phyloP scores from a whole-genome alignment of 2,329 filamentous ascomycete genomes.

The Ophiostoma ips region DNA sequence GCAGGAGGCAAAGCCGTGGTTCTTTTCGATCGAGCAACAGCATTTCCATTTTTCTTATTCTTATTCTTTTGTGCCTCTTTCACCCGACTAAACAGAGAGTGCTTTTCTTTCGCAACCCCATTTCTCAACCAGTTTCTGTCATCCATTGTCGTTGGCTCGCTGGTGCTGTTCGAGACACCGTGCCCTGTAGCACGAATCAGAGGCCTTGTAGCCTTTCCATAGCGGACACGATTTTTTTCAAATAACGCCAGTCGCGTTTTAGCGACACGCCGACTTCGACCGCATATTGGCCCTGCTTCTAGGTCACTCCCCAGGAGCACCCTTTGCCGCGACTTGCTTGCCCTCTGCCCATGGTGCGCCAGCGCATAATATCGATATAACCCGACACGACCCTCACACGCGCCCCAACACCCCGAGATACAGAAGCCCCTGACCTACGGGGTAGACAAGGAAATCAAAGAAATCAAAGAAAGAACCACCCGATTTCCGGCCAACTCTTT shows the following conservation, averaged over 20 bases:
- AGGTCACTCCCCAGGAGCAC: not conserved
- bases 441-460: no score
- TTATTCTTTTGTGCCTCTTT: no score
- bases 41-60: not conserved
- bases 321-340: not conserved
- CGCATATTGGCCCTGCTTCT: not conserved
- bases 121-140: no score
- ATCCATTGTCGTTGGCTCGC: no score
- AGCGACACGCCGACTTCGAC: slow-evolving; percentile 3
- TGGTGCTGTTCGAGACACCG: not conserved
- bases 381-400: not conserved
- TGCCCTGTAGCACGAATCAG: slow-evolving; percentile 1
- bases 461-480: no score
- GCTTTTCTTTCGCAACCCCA: no score
- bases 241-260: slow-evolving; percentile 6
- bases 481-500: no score
- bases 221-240: slow-evolving; percentile 3
- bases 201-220: not conserved
- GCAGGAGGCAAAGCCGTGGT: not conserved
- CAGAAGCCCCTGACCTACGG: not conserved
- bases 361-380: not conserved
- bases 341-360: not conserved
- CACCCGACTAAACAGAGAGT: no score
- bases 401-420: not conserved
- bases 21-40: not conserved